Conservation (phyloP, 2,329 filamentous ascomycete species). For the Plenodomus tracheiphilus region DNA sequence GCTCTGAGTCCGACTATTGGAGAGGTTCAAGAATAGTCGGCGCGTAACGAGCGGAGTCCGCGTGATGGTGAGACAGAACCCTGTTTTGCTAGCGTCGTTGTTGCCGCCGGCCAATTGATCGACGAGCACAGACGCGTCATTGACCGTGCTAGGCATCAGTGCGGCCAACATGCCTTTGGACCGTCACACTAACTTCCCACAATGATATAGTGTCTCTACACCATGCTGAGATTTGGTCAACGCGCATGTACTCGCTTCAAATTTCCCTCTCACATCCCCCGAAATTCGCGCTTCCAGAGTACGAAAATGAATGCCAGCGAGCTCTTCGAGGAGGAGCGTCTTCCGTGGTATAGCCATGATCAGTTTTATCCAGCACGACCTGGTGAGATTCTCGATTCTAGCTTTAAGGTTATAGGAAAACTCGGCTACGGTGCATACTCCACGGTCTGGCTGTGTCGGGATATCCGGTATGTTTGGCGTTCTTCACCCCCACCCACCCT, state of each 20-base stretch:
- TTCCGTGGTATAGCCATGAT: slow-evolving; percentile 23
- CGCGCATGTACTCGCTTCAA: slow-evolving; percentile 25
- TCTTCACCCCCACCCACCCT: slow-evolving; percentile 19
- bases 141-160: slow-evolving; percentile 7
- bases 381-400: slow-evolving; percentile 25
- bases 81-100: slow-evolving; percentile 4
- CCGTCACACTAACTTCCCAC: slow-evolving; percentile 17
- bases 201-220: slow-evolving; percentile 22
- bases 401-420: slow-evolving; percentile 31
- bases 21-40: too few species aligned
- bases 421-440: slow-evolving; percentile 31
- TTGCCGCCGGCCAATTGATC: slow-evolving; percentile 7
- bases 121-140: slow-evolving; percentile 3
- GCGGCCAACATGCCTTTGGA: slow-evolving; percentile 15
- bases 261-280: slow-evolving; percentile 20
- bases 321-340: slow-evolving; percentile 23
- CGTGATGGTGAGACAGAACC: not conserved
- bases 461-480: slow-evolving; percentile 25
- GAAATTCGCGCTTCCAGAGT: slow-evolving; percentile 24
- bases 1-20: too few species aligned
- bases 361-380: slow-evolving; percentile 28
- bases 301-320: slow-evolving; percentile 21
- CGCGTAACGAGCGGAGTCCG: not conserved
- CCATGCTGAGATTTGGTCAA: slow-evolving; percentile 24
- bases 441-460: slow-evolving; percentile 32